Evolutionary conservation across 2,329 filamentous ascomycete species (phyloP).

Genomic region (Colletotrichum higginsianum): DNA sequence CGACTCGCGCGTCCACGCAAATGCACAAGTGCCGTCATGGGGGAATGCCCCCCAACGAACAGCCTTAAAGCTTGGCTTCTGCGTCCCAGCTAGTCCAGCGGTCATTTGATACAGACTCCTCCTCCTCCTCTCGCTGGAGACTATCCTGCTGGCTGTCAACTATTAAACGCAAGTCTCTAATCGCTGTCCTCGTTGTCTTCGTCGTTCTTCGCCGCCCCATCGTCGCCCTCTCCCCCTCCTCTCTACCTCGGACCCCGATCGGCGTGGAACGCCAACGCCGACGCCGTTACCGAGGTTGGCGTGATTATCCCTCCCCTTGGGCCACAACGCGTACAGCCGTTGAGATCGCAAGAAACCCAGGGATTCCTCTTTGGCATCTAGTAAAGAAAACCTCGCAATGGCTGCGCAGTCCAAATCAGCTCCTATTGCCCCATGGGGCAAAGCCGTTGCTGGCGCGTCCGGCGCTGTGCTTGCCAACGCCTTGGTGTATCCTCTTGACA

Average conservation of each 20-base stretch:
- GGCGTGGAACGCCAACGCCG: slow-evolving; percentile 33
- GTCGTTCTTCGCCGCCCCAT: neutral
- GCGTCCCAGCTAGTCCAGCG: slow-evolving; percentile 2
- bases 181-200: neutral
- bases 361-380: neutral
- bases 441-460: slow-evolving; percentile 90
- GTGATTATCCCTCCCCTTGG: slow-evolving; percentile 6
- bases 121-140: neutral
- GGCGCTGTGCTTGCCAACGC: slow-evolving; percentile 96
- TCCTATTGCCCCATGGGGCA: slow-evolving; percentile 90
- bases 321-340: neutral
- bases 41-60: neutral
- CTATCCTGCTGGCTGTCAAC: neutral
- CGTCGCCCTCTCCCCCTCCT: neutral
- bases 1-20: slow-evolving; percentile 6
- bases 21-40: slow-evolving; percentile 15
- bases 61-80: slow-evolving; percentile 9
- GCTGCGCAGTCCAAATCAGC: slow-evolving; percentile 74
- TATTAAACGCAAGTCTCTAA: neutral
- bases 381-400: slow-evolving; percentile 53
- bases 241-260: slow-evolving; percentile 31
- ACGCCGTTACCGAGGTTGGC: slow-evolving; percentile 47
- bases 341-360: neutral
- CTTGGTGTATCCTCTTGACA: slow-evolving; percentile 94
- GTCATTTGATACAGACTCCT: neutral